Conservation (phyloP, 2,329 filamentous ascomycete genomes). For the Graphilbum fragrans region DNA sequence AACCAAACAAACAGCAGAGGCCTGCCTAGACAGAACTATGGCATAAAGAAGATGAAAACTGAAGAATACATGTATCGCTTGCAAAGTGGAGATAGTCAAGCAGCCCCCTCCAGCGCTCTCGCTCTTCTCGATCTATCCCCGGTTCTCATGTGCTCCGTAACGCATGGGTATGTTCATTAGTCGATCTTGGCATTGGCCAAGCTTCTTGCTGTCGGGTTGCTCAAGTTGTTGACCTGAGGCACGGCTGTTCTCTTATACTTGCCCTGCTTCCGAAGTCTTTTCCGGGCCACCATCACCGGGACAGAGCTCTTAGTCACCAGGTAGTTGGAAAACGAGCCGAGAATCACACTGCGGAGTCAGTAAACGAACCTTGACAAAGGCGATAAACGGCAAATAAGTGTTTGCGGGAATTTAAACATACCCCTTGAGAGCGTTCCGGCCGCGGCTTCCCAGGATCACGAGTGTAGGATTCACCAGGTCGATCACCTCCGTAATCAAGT, state of each 20-base stretch:
- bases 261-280: conserved; percentile 75
- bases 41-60: no score
- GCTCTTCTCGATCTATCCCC: no score
- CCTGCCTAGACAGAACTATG: no score
- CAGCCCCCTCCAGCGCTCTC: no score
- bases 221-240: conserved; percentile 71
- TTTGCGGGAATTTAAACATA: no score
- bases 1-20: no score
- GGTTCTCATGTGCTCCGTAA: no score
- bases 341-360: conserved; percentile 53
- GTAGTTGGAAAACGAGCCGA: conserved; percentile 96
- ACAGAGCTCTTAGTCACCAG: conserved; percentile 93
- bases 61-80: no score
- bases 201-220: conserved; percentile 52
- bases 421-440: conserved; percentile 87
- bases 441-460: conserved; percentile 84
- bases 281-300: conserved; percentile 94
- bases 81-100: no score
- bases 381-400: not conserved
- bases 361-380: not conserved
- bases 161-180: conserved; percentile 24
- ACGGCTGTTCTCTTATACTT: conserved; percentile 63
- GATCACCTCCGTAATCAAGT: conserved; percentile 94
- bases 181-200: conserved; percentile 67
- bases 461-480: conserved; percentile 84